A percentile compares a stretch with the other conserved stretches of the same genome.
Conservation (phyloP, 2,329 filamentous ascomycete genomes). For the Didymella pomorum region DNA sequence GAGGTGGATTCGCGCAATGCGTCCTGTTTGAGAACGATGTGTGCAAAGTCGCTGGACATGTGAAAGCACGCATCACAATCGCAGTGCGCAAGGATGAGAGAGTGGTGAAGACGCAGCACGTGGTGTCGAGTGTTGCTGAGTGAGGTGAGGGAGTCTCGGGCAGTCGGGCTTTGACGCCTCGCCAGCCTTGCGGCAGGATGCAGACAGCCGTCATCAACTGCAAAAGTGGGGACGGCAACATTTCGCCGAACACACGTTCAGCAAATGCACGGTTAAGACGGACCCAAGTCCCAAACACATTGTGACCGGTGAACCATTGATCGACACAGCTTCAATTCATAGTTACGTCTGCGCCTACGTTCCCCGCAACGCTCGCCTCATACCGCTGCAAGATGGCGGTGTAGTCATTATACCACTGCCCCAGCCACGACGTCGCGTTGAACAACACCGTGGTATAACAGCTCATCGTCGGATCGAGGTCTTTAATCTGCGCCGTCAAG, state of each 20-base stretch:
- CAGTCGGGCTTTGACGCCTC: background rate
- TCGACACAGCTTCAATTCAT: constrained; percentile 5
- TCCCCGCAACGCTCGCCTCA: constrained; percentile 24
- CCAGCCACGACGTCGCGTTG: constrained; percentile 39
- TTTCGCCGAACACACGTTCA: constrained; percentile 7
- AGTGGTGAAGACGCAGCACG: background rate
- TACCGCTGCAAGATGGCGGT: constrained; percentile 34
- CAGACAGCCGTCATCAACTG: background rate
- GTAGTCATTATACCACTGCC: constrained; percentile 39
- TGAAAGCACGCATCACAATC: background rate
- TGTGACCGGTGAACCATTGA: background rate
- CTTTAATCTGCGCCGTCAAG: constrained; percentile 25
- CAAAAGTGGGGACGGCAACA: constrained; percentile 17
- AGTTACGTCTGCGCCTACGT: constrained; percentile 1
- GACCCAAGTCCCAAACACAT: background rate
- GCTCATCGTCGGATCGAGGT: constrained; percentile 36
- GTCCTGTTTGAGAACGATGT: background rate
- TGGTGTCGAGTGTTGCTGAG: background rate
- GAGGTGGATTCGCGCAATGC: background rate
- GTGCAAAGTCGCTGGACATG: background rate
- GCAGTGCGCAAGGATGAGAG: background rate
- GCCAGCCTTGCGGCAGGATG: background rate
- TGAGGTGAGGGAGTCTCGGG: background rate
- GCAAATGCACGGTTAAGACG: background rate
- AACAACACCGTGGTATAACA: constrained; percentile 38